phyloP scores from a whole-genome alignment of 129 eudicot genomes.

The Flaveria ramosissima region DNA sequence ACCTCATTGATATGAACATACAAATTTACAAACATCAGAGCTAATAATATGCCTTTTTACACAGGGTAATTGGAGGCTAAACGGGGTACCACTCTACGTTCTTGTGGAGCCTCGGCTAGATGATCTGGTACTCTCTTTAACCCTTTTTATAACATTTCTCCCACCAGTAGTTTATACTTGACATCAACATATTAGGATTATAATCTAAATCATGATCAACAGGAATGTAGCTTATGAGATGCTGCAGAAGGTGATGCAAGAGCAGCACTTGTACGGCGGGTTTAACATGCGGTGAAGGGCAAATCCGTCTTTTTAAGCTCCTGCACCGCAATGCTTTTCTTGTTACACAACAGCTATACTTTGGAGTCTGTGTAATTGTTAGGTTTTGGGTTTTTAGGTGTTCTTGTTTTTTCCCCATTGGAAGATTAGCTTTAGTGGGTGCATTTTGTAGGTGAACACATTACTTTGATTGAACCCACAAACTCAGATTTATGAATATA shows the following conservation, averaged over 20 bases:
- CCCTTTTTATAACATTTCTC: background rate
- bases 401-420: slow-evolving; percentile 15
- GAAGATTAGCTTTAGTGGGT: slow-evolving; percentile 17
- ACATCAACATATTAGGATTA: background rate
- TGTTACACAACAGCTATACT: slow-evolving; percentile 5
- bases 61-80: slow-evolving; percentile 69
- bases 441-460: slow-evolving; percentile 37
- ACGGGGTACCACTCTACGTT: slow-evolving; percentile 71
- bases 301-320: background rate
- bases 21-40: too few relatives aligned
- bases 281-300: background rate
- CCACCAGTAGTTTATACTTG: slow-evolving; percentile 1
- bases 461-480: slow-evolving; percentile 34
- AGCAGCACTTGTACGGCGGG: slow-evolving; percentile 13
- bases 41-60: background rate
- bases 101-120: slow-evolving; percentile 90
- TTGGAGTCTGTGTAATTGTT: slow-evolving; percentile 31
- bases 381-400: slow-evolving; percentile 28
- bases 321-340: background rate
- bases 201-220: slow-evolving; percentile 18
- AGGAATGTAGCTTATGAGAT: slow-evolving; percentile 25
- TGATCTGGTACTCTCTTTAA: slow-evolving; percentile 33
- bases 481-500: slow-evolving; percentile 29
- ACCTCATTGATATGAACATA: background rate
- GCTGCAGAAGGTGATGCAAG: slow-evolving; percentile 14